phyloP scores from a whole-genome alignment of 192 early-diverging fungal genomes.

The Gorgonomyces haynaldii region DNA sequence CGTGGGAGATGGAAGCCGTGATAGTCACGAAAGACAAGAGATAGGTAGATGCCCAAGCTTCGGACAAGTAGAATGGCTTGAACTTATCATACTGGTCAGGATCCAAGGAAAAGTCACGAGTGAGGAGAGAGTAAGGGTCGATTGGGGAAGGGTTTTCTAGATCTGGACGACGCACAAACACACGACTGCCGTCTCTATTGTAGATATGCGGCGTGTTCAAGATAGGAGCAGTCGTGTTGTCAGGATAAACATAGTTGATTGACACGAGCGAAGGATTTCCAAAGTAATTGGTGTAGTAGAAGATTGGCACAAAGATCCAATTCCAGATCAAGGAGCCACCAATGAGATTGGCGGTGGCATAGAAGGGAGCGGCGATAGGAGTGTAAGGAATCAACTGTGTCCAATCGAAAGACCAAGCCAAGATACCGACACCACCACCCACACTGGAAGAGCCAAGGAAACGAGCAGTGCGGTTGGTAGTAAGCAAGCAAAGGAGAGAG shows the following conservation, averaged over 20 bases:
- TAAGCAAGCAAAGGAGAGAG: slow-evolving; percentile 1
- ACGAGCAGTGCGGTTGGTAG: neutral
- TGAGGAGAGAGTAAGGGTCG: neutral
- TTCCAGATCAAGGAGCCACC: slow-evolving; percentile 3
- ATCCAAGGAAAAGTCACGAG: neutral
- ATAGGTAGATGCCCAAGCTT: slow-evolving; percentile 7
- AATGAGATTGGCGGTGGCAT: slow-evolving; percentile 5
- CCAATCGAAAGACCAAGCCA: slow-evolving; percentile 14
- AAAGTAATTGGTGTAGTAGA: slow-evolving; percentile 7
- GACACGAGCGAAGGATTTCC: neutral
- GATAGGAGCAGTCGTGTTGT: neutral
- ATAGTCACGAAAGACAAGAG: slow-evolving; percentile 4
- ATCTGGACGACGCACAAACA: slow-evolving; percentile 4
- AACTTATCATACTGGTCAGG: neutral
- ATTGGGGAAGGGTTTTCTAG: neutral
- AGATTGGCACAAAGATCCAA: slow-evolving; percentile 12
- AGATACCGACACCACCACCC: neutral
- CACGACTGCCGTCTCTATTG: neutral
- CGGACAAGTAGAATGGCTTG: slow-evolving; percentile 1
- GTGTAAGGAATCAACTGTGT: neutral
- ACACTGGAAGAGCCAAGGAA: neutral
- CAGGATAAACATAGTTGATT: neutral
- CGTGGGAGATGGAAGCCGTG: slow-evolving; percentile 11
- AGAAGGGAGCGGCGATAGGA: slow-evolving; percentile 9
- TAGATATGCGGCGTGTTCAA: neutral